Evolutionary conservation across 139 green algal species (phyloP).

Genomic region (Chlorella sp.): DNA sequence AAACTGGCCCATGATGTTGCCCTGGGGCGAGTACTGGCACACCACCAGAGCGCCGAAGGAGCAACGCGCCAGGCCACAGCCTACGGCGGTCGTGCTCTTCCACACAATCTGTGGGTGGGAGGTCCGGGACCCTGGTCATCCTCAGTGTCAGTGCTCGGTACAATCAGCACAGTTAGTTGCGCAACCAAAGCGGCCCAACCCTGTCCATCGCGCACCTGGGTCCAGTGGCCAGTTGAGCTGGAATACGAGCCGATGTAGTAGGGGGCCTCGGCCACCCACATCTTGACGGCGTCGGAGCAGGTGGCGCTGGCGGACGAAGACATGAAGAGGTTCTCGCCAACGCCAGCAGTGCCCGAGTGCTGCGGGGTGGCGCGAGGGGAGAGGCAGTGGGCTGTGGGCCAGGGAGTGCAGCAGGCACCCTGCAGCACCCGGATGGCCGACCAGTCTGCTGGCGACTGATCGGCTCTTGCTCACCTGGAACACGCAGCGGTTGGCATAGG

Average conservation of each 20-base stretch:
- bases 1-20: slow-evolving; percentile 5
- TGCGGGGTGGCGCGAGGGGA: background rate
- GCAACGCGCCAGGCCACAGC: slow-evolving; percentile 10
- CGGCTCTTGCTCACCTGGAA: background rate
- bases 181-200: background rate
- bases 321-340: slow-evolving; percentile 5
- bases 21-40: slow-evolving; percentile 8
- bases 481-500: background rate
- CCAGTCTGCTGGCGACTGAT: background rate
- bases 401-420: background rate
- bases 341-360: background rate
- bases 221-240: background rate
- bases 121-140: background rate
- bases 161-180: background rate
- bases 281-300: background rate
- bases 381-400: background rate
- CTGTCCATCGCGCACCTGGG: background rate
- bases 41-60: background rate
- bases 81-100: background rate
- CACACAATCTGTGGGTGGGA: slow-evolving; percentile 5
- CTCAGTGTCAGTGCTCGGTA: background rate
- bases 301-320: background rate
- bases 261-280: slow-evolving; percentile 7
- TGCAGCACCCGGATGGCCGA: background rate
- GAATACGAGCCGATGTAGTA: background rate